A percentile compares a stretch with the other conserved stretches of the same genome.
These are phyloP conservation scores for Allomyces arbusculus DNA, from an alignment of 192 early-diverging fungal species.

Conservation along the genomic window DNA sequence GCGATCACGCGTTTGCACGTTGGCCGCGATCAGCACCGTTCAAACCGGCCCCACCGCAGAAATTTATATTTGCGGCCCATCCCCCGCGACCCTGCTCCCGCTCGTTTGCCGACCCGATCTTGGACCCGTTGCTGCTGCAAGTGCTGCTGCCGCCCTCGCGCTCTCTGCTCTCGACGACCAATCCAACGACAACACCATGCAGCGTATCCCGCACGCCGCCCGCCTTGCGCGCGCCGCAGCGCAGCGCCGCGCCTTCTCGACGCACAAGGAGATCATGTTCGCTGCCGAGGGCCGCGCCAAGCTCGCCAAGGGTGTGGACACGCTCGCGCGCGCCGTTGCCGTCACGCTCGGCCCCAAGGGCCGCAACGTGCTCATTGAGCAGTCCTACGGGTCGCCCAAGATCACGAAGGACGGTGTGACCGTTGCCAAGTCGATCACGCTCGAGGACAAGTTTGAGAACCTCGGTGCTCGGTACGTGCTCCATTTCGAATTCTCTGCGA, in stretches of 20 bases:
- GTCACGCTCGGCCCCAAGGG: conserved; percentile 98
- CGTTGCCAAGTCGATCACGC: conserved; percentile 88
- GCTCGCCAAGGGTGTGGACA: conserved; percentile 84
- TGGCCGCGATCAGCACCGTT: too few relatives aligned
- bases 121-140: too few relatives aligned
- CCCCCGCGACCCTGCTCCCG: too few relatives aligned
- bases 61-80: too few relatives aligned
- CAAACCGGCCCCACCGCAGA: too few relatives aligned
- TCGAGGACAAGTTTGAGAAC: conserved; percentile 99
- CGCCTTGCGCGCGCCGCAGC: background rate
- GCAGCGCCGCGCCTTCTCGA: conserved; percentile 36
- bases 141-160: too few relatives aligned
- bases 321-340: conserved; percentile 95
- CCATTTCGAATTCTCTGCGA: too few relatives aligned
- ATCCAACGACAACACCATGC: background rate
- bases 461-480: conserved; percentile 62
- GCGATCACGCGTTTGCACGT: too few relatives aligned
- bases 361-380: conserved; percentile 95
- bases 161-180: background rate
- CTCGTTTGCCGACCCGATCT: too few relatives aligned
- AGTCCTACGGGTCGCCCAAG: conserved; percentile 91
- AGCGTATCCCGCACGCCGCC: background rate
- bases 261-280: conserved; percentile 95
- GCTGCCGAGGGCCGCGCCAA: conserved; percentile 86
- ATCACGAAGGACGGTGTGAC: conserved; percentile 99